These are phyloP conservation scores for Rhizopus arrhizus DNA, from an alignment of 371 early-diverging fungal species.

Conservation along the genomic window DNA sequence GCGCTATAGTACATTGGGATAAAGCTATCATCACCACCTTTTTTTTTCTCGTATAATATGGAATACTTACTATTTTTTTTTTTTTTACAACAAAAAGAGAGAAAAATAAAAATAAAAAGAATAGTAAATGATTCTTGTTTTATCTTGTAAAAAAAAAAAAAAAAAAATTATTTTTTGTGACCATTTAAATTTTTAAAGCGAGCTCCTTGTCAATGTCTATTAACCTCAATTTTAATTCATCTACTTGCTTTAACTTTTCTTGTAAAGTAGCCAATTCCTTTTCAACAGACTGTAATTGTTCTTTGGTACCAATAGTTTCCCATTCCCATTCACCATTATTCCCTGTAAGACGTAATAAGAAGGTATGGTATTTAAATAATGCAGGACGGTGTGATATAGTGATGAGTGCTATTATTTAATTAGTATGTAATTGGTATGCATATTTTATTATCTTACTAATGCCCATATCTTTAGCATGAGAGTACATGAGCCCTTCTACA, in stretches of 20 bases:
- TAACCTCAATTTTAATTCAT: conserved; percentile 67
- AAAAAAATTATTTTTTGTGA: background rate
- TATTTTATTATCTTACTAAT: conserved; percentile 55
- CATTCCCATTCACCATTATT: conserved; percentile 84
- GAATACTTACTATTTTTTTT: no score
- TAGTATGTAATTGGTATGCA: background rate
- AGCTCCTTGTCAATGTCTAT: conserved; percentile 59
- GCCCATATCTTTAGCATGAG: conserved; percentile 80
- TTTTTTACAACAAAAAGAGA: no score
- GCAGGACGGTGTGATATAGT: conserved; percentile 91
- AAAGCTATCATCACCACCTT: conserved; percentile 31
- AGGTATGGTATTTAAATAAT: conserved; percentile 85
- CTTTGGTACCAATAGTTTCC: conserved; percentile 73
- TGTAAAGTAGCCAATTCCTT: conserved; percentile 79
- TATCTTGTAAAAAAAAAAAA: background rate
- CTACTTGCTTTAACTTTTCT: conserved; percentile 73
- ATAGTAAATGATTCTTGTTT: background rate
- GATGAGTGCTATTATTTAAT: conserved; percentile 57
- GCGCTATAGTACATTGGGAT: conserved; percentile 32
- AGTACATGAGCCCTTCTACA: conserved; percentile 89
- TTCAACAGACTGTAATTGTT: conserved; percentile 78
- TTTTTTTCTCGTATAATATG: background rate
- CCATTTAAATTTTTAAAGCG: background rate
- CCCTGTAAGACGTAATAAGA: conserved; percentile 66
- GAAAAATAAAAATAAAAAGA: background rate